A percentile compares a stretch with the other conserved stretches of the same genome.
These are phyloP conservation scores for Thalassiosira exigua DNA, from an alignment of 352 stramenopile genomes.

Conservation along the genomic window DNA sequence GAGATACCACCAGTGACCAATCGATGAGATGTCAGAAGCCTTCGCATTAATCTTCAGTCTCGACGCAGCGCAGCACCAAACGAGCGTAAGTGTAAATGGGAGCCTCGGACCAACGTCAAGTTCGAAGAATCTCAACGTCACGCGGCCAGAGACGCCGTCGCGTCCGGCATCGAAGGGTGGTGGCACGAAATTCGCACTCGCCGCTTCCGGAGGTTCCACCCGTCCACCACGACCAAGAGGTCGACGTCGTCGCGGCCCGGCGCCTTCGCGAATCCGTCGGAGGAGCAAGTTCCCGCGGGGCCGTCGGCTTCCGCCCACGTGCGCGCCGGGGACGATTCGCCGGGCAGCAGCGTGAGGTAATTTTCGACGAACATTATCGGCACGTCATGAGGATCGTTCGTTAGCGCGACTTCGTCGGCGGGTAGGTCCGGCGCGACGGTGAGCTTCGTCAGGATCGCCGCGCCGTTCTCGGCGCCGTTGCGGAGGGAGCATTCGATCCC, in stretches of 20 bases:
- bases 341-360: conserved; percentile 42
- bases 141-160: too few species aligned
- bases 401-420: neutral
- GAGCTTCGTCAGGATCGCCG: conserved; percentile 43
- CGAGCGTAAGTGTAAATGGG: too few species aligned
- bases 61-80: too few species aligned
- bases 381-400: conserved; percentile 32
- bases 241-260: neutral
- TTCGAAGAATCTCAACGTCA: too few species aligned
- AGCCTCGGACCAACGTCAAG: too few species aligned
- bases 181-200: conserved; percentile 5
- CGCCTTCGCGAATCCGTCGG: neutral
- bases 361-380: conserved; percentile 43
- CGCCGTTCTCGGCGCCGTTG: too few species aligned
- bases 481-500: too few species aligned
- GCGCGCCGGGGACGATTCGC: conserved; percentile 22
- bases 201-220: conserved; percentile 39
- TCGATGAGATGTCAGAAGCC: too few species aligned
- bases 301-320: neutral
- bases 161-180: too few species aligned
- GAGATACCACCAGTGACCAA: too few species aligned
- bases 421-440: conserved; percentile 14
- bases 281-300: too few species aligned
- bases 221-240: conserved; percentile 42
- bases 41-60: too few species aligned